Percentiles rank a stretch among this genome's conserved stretches.
phyloP scores from a whole-genome alignment of 345 rosid genomes.

The Aquilaria yunnanensis region DNA sequence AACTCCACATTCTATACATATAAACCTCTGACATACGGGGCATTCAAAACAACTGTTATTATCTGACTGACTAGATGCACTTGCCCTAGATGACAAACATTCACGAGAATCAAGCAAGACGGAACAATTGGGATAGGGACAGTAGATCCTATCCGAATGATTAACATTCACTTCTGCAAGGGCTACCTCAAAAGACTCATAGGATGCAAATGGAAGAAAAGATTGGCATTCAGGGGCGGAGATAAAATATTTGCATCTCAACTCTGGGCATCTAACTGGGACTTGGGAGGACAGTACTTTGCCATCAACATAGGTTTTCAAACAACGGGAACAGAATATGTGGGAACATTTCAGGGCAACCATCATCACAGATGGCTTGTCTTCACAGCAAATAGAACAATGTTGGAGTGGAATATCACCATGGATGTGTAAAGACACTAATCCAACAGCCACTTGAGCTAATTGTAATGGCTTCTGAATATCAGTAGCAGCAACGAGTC shows the following conservation, averaged over 20 bases:
- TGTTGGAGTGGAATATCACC: conserved; percentile 41
- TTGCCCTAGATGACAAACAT: conserved; percentile 61
- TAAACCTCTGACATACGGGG: conserved; percentile 79
- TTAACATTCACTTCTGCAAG: conserved; percentile 60
- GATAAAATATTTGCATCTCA: conserved; percentile 71
- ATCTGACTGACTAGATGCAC: conserved; percentile 74
- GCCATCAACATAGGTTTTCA: conserved; percentile 83
- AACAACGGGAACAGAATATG: conserved; percentile 91
- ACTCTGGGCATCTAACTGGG: conserved; percentile 87
- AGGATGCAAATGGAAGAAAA: conserved; percentile 66
- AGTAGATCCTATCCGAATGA: conserved; percentile 61
- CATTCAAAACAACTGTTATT: conserved; percentile 61
- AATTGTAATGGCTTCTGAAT: conserved; percentile 58
- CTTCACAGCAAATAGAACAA: conserved; percentile 90
- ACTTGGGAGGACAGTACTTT: conserved; percentile 73
- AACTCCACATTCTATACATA: conserved; percentile 83
- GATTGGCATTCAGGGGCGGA: conserved; percentile 54
- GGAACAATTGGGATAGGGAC: conserved; percentile 85
- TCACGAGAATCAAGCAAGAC: conserved; percentile 68
- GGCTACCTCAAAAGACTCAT: conserved; percentile 49
- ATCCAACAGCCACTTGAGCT: conserved; percentile 80
- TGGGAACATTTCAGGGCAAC: conserved; percentile 74
- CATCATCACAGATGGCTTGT: conserved; percentile 73
- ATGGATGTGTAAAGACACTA: conserved; percentile 41
- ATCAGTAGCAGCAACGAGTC: conserved; percentile 44